These are phyloP conservation scores for Teunomyces aglyptinius DNA, from an alignment of 805 yeast genomes.

Conservation along the genomic window DNA sequence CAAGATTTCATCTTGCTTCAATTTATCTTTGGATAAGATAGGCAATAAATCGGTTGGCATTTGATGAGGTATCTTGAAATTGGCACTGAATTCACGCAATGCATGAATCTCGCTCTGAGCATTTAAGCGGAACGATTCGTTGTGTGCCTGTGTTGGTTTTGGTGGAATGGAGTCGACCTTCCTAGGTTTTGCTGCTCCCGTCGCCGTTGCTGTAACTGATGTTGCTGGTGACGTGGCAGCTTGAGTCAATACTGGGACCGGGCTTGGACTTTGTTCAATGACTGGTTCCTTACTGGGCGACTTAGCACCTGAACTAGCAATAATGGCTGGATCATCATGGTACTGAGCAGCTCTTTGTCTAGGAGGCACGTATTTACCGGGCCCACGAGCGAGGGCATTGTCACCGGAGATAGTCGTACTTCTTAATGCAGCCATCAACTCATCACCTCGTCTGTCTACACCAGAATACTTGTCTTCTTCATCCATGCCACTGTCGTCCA, in stretches of 20 bases:
- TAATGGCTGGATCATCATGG: conserved; percentile 66
- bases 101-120: conserved; percentile 67
- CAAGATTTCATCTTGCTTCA: conserved; percentile 61
- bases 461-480: conserved; percentile 97
- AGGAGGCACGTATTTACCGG: conserved; percentile 55
- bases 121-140: conserved; percentile 43
- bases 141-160: conserved; percentile 21
- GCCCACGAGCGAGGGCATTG: conserved; percentile 9
- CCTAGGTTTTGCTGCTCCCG: neutral
- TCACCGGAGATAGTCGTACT: conserved; percentile 23
- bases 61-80: conserved; percentile 66
- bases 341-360: conserved; percentile 51
- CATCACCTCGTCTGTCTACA: conserved; percentile 63
- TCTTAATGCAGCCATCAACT: conserved; percentile 47
- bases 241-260: neutral
- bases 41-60: conserved; percentile 66
- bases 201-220: neutral
- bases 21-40: conserved; percentile 63
- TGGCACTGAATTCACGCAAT: conserved; percentile 74
- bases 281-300: neutral
- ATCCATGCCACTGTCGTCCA: conserved; percentile 84
- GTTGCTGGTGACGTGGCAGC: conserved; percentile 9
- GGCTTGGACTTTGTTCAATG: neutral
- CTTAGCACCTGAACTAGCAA: conserved; percentile 48
- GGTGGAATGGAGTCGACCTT: conserved; percentile 35